phyloP scores from a whole-genome alignment of 202 grass and related monocot species.

The Schoenoplectus triqueter region DNA sequence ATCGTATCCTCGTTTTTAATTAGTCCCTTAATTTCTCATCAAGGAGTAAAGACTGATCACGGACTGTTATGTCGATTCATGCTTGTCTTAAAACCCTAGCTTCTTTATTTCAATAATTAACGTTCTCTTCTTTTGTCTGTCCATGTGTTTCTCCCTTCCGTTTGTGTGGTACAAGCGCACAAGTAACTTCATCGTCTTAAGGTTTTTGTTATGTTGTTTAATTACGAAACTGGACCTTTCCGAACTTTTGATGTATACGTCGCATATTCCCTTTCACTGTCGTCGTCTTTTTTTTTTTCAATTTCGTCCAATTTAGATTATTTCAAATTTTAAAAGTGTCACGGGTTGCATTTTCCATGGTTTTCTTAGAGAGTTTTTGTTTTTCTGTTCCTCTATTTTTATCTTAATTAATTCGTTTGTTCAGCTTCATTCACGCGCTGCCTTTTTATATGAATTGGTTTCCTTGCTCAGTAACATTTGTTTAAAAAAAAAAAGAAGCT shows the following conservation, averaged over 20 bases:
- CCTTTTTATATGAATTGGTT: background rate
- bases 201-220: background rate
- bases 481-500: background rate
- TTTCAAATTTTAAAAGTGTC: background rate
- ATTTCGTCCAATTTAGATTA: background rate
- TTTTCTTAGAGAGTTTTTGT: background rate
- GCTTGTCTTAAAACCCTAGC: constrained; percentile 12
- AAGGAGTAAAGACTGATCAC: background rate
- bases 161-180: background rate
- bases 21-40: background rate
- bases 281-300: constrained; percentile 6
- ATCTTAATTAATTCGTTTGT: background rate
- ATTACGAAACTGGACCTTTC: background rate
- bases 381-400: background rate
- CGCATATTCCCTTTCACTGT: background rate
- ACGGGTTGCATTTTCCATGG: background rate
- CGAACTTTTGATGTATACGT: background rate
- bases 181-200: background rate
- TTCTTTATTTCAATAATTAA: background rate
- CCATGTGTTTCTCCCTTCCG: background rate
- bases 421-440: background rate
- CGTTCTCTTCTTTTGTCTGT: background rate
- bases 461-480: background rate
- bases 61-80: background rate
- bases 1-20: background rate